These are phyloP conservation scores for Aspergillus awamori DNA, from an alignment of 2,329 filamentous ascomycete genomes.

Conservation along the genomic window DNA sequence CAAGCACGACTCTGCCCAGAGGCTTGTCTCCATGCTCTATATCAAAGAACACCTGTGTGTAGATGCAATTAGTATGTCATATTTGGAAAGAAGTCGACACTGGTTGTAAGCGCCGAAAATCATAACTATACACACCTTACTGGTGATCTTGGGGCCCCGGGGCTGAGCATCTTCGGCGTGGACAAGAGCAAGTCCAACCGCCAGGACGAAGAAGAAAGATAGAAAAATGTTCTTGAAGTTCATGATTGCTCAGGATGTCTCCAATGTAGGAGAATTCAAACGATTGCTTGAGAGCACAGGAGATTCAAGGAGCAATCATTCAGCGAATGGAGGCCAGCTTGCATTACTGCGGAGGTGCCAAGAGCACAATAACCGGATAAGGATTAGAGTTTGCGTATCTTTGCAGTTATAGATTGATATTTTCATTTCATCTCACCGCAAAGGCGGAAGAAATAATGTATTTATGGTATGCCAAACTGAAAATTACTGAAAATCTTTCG, in stretches of 20 bases:
- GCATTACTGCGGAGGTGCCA: slow-evolving; percentile 34
- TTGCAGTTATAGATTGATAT: slow-evolving; percentile 6
- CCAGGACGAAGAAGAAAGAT: slow-evolving; percentile 74
- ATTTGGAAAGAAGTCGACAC: neutral
- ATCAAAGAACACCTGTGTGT: slow-evolving; percentile 63
- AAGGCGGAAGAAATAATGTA: neutral
- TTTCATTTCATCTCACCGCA: neutral
- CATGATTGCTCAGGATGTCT: slow-evolving; percentile 32
- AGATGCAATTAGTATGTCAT: slow-evolving; percentile 17
- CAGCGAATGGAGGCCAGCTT: slow-evolving; percentile 38
- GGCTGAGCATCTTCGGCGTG: slow-evolving; percentile 68
- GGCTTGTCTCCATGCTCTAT: slow-evolving; percentile 65
- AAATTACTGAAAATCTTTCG: slow-evolving; percentile 21
- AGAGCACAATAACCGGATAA: slow-evolving; percentile 9
- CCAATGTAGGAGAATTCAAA: slow-evolving; percentile 8
- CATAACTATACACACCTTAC: slow-evolving; percentile 64
- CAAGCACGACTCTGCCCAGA: slow-evolving; percentile 64
- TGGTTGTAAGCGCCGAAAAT: neutral
- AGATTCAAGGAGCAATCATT: slow-evolving; percentile 9
- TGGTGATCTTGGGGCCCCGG: slow-evolving; percentile 85
- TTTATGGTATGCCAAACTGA: neutral
- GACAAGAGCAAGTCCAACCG: slow-evolving; percentile 70
- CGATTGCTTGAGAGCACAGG: slow-evolving; percentile 23
- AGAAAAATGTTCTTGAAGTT: slow-evolving; percentile 45
- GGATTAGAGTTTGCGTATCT: slow-evolving; percentile 16